Conservation (phyloP, 306 rosid genomes). For the Gleditsia sinensis region DNA sequence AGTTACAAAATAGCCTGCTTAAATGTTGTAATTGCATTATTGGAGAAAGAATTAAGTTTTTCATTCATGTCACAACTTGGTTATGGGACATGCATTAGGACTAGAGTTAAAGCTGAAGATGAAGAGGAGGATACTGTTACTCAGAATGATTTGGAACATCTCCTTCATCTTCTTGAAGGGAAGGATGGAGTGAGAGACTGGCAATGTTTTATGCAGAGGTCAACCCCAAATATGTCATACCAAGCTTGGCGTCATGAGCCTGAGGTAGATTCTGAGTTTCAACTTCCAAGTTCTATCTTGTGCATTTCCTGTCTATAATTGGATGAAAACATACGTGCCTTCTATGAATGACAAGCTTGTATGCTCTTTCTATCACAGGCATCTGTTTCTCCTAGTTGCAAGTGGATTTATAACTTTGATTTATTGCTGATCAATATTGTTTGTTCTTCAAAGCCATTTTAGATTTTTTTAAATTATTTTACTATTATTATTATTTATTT, state of each 20-base stretch:
- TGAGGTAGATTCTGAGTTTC: constrained; percentile 60
- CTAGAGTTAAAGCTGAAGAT: constrained; percentile 43
- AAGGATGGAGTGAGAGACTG: constrained; percentile 73
- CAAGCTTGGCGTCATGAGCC: constrained; percentile 98
- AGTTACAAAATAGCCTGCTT: constrained; percentile 1
- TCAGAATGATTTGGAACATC: constrained; percentile 76
- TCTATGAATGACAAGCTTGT: constrained; percentile 1
- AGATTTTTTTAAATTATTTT: neutral
- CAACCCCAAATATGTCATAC: constrained; percentile 73
- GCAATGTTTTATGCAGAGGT: constrained; percentile 82
- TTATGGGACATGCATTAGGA: constrained; percentile 37
- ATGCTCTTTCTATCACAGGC: constrained; percentile 28
- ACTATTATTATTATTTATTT: neutral
- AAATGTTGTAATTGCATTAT: neutral
- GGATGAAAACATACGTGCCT: neutral
- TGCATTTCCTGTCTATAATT: constrained; percentile 26
- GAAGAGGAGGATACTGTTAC: constrained; percentile 61
- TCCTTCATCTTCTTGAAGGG: constrained; percentile 72
- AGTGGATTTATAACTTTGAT: neutral
- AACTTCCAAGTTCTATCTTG: constrained; percentile 3
- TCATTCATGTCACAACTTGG: constrained; percentile 36
- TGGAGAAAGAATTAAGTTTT: constrained; percentile 9
- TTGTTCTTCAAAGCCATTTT: neutral
- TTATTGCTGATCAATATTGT: constrained; percentile 18
- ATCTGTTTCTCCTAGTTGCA: constrained; percentile 3